Base-by-base conservation (phyloP, 1,284 basidiomycete species). In the Irpex lacteus region DNA sequence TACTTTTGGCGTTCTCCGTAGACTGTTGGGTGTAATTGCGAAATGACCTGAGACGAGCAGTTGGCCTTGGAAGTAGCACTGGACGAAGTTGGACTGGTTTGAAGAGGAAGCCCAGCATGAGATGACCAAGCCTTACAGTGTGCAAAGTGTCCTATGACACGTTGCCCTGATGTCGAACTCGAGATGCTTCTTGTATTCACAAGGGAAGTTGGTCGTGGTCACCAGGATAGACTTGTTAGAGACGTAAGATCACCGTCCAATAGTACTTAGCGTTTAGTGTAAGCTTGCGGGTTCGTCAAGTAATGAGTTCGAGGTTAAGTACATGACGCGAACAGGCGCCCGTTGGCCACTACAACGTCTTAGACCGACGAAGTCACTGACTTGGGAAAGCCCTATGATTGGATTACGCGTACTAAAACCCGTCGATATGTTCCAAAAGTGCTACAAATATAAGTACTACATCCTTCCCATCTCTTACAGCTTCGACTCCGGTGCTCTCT, bases 401-500 rank as follows among this genome's bases (percentile, higher is more conserved):
- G 18, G 44, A 47, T 47, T 18, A 15, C 11, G 13, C 18, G 11
- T 47, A 2, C n/a, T n/a, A n/a, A n/a, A 1, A 47, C 15, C n/a
- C 32, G 32, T 6, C 32, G 1, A 34, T 6, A 34, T 34, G 1
- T 34, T 34, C 32, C 6, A 34, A 6, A 6, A 34, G 4, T 34
- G 32, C 32, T 34, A 34, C 32, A 34, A 5, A 56, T 15, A n/a
- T 5, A 18, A 21, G 18, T 2, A 8, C 13, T 56, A n/a, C 13
- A 11, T 13, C 8, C 18, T 5, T 56, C 19, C 7, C 7, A 13
- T n/a, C 21, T 87, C 68, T 72, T 83, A 88, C 5, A 84, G 76
- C 71, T 76, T 81, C 8, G 66, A 62, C 44, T 70, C 74, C 21
- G 76, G 75, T 13, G 67, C 63, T 26, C 72, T 66, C 53, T 70